Evolutionary conservation across 257 asterid genomes (phyloP).

Genomic region (Primulina tabacum): DNA sequence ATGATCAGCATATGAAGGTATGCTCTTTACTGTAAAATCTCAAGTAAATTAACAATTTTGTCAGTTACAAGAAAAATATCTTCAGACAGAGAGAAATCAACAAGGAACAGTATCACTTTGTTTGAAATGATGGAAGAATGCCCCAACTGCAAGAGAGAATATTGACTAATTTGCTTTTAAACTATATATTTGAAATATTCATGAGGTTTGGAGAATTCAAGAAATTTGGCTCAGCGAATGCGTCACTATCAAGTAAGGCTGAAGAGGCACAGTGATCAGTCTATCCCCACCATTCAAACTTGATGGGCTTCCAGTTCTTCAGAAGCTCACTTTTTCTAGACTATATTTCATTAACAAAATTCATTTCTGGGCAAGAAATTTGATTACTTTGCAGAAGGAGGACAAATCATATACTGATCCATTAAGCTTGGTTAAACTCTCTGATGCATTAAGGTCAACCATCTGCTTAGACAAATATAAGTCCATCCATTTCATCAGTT

Average conservation of each 20-base stretch:
- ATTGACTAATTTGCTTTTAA: not conserved
- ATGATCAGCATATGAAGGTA: constrained; percentile 14
- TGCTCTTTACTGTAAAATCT: not conserved
- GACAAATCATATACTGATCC: not conserved
- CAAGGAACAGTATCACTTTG: not conserved
- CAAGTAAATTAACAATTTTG: constrained; percentile 1
- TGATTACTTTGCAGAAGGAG: too few species aligned
- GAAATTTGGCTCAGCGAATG: not conserved
- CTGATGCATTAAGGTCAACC: not conserved
- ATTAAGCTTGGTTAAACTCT: too few species aligned
- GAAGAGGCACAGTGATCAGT: not conserved
- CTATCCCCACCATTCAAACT: not conserved
- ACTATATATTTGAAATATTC: not conserved
- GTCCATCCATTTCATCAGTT: not conserved
- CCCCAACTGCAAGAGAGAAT: not conserved
- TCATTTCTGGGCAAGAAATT: not conserved
- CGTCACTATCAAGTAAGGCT: not conserved
- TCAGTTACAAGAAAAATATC: constrained; percentile 11
- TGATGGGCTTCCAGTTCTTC: not conserved
- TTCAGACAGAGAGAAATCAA: not conserved
- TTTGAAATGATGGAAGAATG: not conserved
- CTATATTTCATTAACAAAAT: not conserved
- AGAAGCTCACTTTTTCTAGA: not conserved
- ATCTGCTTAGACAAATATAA: not conserved
- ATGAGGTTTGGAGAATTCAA: not conserved